A percentile compares a stretch with the other conserved stretches of the same genome.
Evolutionary conservation across 768 basidiomycete species (phyloP).

Genomic region (Termitomyces sp.): DNA sequence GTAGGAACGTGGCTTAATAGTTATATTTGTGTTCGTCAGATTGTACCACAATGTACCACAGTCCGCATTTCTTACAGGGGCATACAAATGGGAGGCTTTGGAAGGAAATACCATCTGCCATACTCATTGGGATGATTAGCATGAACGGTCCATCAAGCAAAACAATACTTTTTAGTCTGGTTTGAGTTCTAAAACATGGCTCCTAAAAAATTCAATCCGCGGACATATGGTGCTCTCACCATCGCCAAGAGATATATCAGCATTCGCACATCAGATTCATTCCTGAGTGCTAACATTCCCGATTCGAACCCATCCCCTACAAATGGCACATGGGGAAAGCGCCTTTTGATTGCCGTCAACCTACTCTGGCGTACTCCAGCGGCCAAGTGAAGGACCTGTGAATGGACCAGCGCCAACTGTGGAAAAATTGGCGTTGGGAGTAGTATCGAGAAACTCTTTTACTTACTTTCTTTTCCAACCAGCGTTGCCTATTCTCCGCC

Average conservation of each 20-base stretch:
- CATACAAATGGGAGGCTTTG: constrained; percentile 22
- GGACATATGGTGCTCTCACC: constrained; percentile 3
- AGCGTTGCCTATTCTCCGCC: not conserved
- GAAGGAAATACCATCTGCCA: constrained; percentile 20
- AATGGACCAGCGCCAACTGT: constrained; percentile 7
- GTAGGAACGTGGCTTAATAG: constrained; percentile 14
- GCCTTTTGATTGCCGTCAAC: constrained; percentile 4
- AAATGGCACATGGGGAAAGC: constrained; percentile 13
- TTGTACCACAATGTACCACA: not conserved
- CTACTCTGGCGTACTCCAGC: constrained; percentile 15
- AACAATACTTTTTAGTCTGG: not conserved
- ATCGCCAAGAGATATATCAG: constrained; percentile 6
- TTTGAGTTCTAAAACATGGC: not conserved
- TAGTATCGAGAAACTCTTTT: not conserved
- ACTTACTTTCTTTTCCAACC: constrained; percentile 9
- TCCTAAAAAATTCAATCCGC: not conserved
- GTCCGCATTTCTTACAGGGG: constrained; percentile 14
- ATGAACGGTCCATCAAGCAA: not conserved
- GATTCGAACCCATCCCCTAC: constrained; percentile 14
- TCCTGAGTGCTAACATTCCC: not conserved
- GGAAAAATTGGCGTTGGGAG: not conserved
- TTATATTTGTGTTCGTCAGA: not conserved
- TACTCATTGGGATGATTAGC: not conserved
- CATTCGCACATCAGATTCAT: not conserved
- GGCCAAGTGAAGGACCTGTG: constrained; percentile 17